Evolutionary conservation across 768 basidiomycete species (phyloP), one percentile per base, ranked within the genome.

Genomic region (Trametes coccinea): DNA sequence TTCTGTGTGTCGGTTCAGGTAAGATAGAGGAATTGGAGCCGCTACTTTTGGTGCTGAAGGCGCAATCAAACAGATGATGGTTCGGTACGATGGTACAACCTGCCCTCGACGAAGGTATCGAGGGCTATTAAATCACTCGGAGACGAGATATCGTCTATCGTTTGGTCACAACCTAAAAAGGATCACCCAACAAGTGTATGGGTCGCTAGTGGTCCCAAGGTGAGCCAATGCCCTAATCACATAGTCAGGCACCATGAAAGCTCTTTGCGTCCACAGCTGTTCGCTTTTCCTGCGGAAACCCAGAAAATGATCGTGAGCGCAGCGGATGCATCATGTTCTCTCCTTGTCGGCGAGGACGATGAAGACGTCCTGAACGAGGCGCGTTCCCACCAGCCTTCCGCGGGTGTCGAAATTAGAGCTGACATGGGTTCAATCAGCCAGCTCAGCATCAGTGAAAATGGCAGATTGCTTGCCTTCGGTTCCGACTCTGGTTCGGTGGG

Each of bases 311-410:
- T 93, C 14, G 75, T 84, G 66, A 75, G 73, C 0, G 66, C 69
- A 11, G 76, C 78, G 39, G 86, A 92, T 67, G 85, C 84, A 2
- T 59, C 76, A 29, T 43, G 70, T 16, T 68, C 63, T 0, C 65
- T 89, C n/a, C 75, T 80, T 3, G 60, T 90, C 8, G 80, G 80
- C 9, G 76, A 77, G 40, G 74, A 79, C 29, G 79, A 82, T 0
- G 81, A 81, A 3, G 88, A 92, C 59, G 74, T 80, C 8, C 57
- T 90, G 61, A 90, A 92, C 69, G 88, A 92, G 79, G 90, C 90
- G 69, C 67, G 80, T 67, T 22, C 43, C 53, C 31, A 56, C 39
- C 29, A 46, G 27, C 34, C 52, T 52, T 66, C n/a, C 49, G 29
- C 22, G 22, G 22, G 22, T 22, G 22, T 22, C 22, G 22, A 22